These are phyloP conservation scores for Dimocarpus longan DNA, from an alignment of 345 rosid species.

Conservation along the genomic window DNA sequence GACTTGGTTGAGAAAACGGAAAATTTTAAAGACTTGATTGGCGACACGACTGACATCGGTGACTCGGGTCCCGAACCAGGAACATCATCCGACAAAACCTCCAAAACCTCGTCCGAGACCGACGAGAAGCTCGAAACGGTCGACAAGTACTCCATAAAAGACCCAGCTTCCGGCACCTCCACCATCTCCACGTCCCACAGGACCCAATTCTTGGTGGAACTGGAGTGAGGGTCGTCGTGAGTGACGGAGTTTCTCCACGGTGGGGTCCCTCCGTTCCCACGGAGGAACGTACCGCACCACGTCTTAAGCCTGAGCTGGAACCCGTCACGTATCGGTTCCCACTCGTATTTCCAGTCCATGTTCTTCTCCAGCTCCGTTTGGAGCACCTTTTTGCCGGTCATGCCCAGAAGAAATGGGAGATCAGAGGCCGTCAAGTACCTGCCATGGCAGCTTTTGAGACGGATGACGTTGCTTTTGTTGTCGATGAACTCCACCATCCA, in stretches of 20 bases:
- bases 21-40: slow-evolving; percentile 43
- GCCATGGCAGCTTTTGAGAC: slow-evolving; percentile 62
- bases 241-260: slow-evolving; percentile 95
- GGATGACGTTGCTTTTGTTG: slow-evolving; percentile 41
- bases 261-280: slow-evolving; percentile 86
- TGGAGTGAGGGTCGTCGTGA: slow-evolving; percentile 72
- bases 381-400: slow-evolving; percentile 74
- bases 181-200: slow-evolving; percentile 75
- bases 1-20: slow-evolving; percentile 41
- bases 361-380: slow-evolving; percentile 48
- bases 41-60: slow-evolving; percentile 37
- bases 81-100: slow-evolving; percentile 8
- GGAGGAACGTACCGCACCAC: slow-evolving; percentile 71
- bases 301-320: slow-evolving; percentile 60
- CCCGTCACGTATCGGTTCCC: slow-evolving; percentile 83
- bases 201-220: slow-evolving; percentile 67
- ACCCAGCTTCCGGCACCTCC: slow-evolving; percentile 38
- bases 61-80: slow-evolving; percentile 39
- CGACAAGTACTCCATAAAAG: slow-evolving; percentile 53
- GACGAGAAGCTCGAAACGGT: slow-evolving; percentile 65
- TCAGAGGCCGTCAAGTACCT: slow-evolving; percentile 77
- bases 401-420: slow-evolving; percentile 71
- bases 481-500: slow-evolving; percentile 78
- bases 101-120: slow-evolving; percentile 36
- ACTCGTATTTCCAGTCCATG: slow-evolving; percentile 62